Base-by-base conservation (phyloP, 148 eudicot species). In the Chenopodium berlandieri region DNA sequence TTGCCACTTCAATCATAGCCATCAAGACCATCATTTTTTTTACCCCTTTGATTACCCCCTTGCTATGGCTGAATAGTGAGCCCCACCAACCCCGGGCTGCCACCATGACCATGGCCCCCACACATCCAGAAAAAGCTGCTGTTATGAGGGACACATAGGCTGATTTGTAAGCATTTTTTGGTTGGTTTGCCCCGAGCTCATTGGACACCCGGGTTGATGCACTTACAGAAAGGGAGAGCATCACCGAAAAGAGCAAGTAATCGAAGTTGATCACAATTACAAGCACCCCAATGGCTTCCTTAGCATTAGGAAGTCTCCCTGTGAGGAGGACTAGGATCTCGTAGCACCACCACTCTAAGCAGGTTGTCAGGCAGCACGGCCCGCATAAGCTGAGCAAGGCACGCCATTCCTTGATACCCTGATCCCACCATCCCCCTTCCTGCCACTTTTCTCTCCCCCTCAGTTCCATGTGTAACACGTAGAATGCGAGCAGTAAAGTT, bases 321-420 rank as follows among this genome's bases (percentile, higher is more conserved):
- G 97, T 90, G 23, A 92, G 89, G 76, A 94, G 81, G 70, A 92
- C 87, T 7, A 94, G 80, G 80, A 91, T 89, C 84, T 94, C 98
- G 11, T 86, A 83, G 87, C 94, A 94, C 98, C 98, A 94, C 98
- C 98, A 94, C 74, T 92, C 97, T 58, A 94, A 92, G 84, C 98
- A 94, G 1, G 91, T 90, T 25, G 93, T 92, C 62, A 94, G 89
- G 86, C 97, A 94, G 75, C 94, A 92, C 0, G 92, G 93, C 20
- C 92, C 94, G 9, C 87, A 77, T 13, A 94, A 85, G 66, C 83
- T 85, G 4, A 94, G 84, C 63, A 94, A 69, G 6, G 80, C 80
- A 13, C 30, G 34, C 98, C 97, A 94, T 20, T 94, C 94, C 3
- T 75, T 65, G n/a, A 78, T 3, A 3, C 89, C 82, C 46, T 91